Base-by-base conservation (phyloP, 2,329 filamentous ascomycete species). In the Metarhizium brunneum region DNA sequence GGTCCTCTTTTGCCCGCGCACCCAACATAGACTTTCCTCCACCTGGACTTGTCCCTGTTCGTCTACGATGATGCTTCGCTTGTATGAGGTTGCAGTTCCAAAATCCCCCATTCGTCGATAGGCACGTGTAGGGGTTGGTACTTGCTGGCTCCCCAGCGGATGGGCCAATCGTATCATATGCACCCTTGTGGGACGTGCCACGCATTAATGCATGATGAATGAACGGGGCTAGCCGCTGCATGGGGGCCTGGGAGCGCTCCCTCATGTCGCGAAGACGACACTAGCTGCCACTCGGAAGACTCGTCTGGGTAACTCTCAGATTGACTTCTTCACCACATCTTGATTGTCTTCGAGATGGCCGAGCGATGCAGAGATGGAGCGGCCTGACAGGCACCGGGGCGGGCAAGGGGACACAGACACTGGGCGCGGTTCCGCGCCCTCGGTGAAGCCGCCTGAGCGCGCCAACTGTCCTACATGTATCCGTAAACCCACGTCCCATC, bases 381-480 rank as follows among this genome's bases (percentile, higher is more conserved):
- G 6, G 45, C 13, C 32, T 29, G 25, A 30, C 25, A 35, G 49
- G 49, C 49, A 32, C 14, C 18, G 18, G 50, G 52, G 57, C 11
- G n/a, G 53, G 58, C 56, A 59, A 59, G 5, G 14, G 16, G 60
- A 50, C 60, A 62, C 60, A 60, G 59, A 50, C 60, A 62, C 60
- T 60, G 59, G 62, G 65, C 64, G 63, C 61, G 54, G 58, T 63
- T 65, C 60, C 62, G 63, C 64, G 59, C 63, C 63, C 62, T 66
- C 65, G 65, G 64, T 64, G 59, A 65, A 59, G 58, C 64, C 64
- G 64, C 58, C 53, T 14, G 29, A 47, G 51, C 40, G 13, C 51
- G 25, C 54, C 52, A 57, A 25, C 25, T 13, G 49, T 16, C 40
- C 40, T 14, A 8, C 25, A 25, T 25, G 25, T 40, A 11, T 47